Evolutionary conservation across 371 early-diverging fungal species (phyloP), one percentile per base, ranked within the genome.

Genomic region (Mucor circinelloides): DNA sequence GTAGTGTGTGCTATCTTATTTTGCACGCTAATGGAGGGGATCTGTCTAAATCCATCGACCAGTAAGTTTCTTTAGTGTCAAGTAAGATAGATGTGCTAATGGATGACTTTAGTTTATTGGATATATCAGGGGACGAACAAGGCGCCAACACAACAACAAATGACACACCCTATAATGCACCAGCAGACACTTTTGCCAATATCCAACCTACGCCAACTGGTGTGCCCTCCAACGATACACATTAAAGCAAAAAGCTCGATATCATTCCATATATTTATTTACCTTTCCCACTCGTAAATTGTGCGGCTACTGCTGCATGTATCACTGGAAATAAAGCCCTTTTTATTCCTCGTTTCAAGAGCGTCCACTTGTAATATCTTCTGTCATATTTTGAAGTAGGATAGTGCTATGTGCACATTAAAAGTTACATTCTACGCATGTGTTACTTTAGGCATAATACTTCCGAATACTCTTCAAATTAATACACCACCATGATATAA

Each of bases 11-110:
- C 44, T 83, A 84, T 59, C 76, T 87, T 46, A 79, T 91, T 8
- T 77, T 91, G 42, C 87, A 90, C 67, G 84, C 86, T 32, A 91
- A 88, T 70, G 75, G 79, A 19, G 90, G 91, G 15, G 72, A 78
- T n/a, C 58, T 86, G 21, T 58, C 74, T 17, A 73, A 72, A 25
- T 78, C 85, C 17, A 81, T 86, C 63, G 87, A 86, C 15, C 58
- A 64, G 75, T 75, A 67, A 69, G 66, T 52, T 12, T 12, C 4
- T 52, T 32, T 25, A 17, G 52, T 50, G 50, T 15, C 4, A 12
- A 15, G 27, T 40, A 6, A 32, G 48, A 9, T 10, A 23, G 6
- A 17, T 58, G 12, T 58, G 28, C 25, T 55, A 12, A 36, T 32
- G 44, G 21, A 48, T 21, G 1, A 2, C 8, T 25, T 27, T 60